Evolutionary conservation across 495 filamentous ascomycete genomes (phyloP).

Genomic region (Daldinia bambusicola): DNA sequence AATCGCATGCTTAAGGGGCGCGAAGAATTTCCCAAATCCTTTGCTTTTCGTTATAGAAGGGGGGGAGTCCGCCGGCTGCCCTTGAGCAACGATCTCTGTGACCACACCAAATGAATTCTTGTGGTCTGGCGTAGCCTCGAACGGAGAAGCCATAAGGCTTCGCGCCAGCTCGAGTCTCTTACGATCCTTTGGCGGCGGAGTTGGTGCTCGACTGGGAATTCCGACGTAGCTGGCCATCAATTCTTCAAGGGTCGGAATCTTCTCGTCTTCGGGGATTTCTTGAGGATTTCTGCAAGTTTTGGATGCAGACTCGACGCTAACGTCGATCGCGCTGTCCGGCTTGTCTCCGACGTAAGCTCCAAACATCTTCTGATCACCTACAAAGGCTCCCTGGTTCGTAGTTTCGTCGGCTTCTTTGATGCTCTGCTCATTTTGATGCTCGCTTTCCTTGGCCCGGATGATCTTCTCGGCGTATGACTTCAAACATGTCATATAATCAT

Average conservation of each 20-base stretch:
- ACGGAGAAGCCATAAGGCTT: constrained; percentile 33
- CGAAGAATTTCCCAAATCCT: constrained; percentile 41
- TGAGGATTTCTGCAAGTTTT: constrained; percentile 15
- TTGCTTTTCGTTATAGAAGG: constrained; percentile 33
- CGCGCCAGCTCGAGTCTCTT: constrained; percentile 45
- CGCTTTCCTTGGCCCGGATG: constrained; percentile 37
- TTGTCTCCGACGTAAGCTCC: constrained; percentile 49
- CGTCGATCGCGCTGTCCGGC: constrained; percentile 58
- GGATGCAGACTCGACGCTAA: constrained; percentile 46
- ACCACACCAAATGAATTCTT: constrained; percentile 30
- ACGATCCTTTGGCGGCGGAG: constrained; percentile 52
- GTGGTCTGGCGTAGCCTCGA: constrained; percentile 31
- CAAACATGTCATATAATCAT: constrained; percentile 51
- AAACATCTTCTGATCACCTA: constrained; percentile 43
- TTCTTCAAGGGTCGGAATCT: constrained; percentile 49
- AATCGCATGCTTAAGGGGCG: constrained; percentile 39
- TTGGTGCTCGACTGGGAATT: constrained; percentile 51
- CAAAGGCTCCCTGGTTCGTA: constrained; percentile 36
- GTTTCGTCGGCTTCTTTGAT: constrained; percentile 26
- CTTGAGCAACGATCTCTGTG: constrained; percentile 37
- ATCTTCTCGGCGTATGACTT: constrained; percentile 46
- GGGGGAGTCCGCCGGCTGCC: constrained; percentile 17
- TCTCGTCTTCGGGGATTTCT: constrained; percentile 22
- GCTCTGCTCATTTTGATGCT: constrained; percentile 36
- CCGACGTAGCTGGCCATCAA: constrained; percentile 50